phyloP scores from a whole-genome alignment of 306 rosid genomes.

The Medicago arabica region DNA sequence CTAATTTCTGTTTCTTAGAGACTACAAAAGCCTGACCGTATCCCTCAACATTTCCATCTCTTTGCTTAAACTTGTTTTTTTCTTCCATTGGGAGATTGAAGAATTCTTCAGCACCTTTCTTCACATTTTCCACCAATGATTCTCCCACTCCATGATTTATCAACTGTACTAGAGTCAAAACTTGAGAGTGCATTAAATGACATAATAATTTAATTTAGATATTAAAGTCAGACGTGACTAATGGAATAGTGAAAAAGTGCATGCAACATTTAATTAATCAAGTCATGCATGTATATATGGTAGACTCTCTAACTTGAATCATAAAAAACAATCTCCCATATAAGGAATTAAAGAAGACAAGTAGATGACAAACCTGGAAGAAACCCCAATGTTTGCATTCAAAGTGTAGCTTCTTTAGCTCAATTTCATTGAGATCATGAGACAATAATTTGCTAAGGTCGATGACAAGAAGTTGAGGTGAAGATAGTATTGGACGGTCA shows the following conservation, averaged over 20 bases:
- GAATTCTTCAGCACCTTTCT: slow-evolving; percentile 17
- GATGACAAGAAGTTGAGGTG: neutral
- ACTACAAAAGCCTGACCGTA: slow-evolving; percentile 58
- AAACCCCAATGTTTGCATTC: neutral
- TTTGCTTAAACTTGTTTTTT: slow-evolving; percentile 1
- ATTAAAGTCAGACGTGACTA: too few relatives aligned
- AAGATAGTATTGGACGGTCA: neutral
- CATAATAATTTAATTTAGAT: too few relatives aligned
- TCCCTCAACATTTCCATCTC: slow-evolving; percentile 39
- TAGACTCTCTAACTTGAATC: too few relatives aligned
- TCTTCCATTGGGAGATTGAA: slow-evolving; percentile 30
- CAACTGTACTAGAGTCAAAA: neutral
- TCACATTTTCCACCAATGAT: neutral
- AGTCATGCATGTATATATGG: too few relatives aligned
- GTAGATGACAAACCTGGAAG: neutral
- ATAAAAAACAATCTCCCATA: too few relatives aligned
- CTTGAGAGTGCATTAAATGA: too few relatives aligned
- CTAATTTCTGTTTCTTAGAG: slow-evolving; percentile 59
- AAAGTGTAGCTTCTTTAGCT: neutral
- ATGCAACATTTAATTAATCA: too few relatives aligned
- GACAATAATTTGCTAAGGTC: neutral
- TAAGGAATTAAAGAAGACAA: too few relatives aligned
- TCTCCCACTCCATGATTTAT: neutral
- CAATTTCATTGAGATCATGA: neutral
- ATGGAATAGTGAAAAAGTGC: too few relatives aligned